Evolutionary conservation across 1,284 basidiomycete genomes (phyloP).

Genomic region (Laetiporus sulphureus): DNA sequence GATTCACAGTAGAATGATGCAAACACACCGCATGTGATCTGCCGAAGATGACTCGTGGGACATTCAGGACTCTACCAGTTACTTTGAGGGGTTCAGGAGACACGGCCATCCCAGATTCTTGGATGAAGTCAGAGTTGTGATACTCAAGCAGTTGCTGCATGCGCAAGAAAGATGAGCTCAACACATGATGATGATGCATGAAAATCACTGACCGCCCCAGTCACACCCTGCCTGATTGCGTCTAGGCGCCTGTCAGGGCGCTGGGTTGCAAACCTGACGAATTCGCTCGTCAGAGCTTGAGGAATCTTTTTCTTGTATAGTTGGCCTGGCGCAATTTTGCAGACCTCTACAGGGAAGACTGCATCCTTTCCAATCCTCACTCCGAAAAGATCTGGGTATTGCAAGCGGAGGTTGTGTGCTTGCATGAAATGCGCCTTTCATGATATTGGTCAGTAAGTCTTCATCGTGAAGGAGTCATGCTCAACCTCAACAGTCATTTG

Average conservation of each 20-base stretch:
- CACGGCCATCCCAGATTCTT: constrained; percentile 26
- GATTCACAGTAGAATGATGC: no score
- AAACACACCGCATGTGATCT: no score
- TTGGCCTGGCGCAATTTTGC: constrained; percentile 38
- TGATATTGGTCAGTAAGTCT: not conserved
- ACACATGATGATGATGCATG: not conserved
- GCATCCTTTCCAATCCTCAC: constrained; percentile 26
- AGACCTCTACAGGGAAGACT: constrained; percentile 44
- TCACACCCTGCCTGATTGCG: constrained; percentile 29
- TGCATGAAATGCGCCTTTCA: constrained; percentile 31
- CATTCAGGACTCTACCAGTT: constrained; percentile 20
- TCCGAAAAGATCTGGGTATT: constrained; percentile 32
- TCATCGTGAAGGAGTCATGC: not conserved
- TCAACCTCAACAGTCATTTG: constrained; percentile 29
- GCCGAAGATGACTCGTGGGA: constrained; percentile 25
- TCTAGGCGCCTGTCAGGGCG: constrained; percentile 31
- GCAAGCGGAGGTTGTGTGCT: constrained; percentile 25
- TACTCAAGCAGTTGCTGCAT: constrained; percentile 24
- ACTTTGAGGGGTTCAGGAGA: constrained; percentile 19
- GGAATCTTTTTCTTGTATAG: constrained; percentile 40
- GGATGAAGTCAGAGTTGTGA: constrained; percentile 26
- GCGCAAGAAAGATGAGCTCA: not conserved
- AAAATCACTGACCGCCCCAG: constrained; percentile 15
- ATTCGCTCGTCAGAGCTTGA: constrained; percentile 28
- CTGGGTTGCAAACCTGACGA: constrained; percentile 38